Evolutionary conservation across 306 rosid genomes (phyloP), one percentile per base, ranked within the genome.

Genomic region (Vicia faba): DNA sequence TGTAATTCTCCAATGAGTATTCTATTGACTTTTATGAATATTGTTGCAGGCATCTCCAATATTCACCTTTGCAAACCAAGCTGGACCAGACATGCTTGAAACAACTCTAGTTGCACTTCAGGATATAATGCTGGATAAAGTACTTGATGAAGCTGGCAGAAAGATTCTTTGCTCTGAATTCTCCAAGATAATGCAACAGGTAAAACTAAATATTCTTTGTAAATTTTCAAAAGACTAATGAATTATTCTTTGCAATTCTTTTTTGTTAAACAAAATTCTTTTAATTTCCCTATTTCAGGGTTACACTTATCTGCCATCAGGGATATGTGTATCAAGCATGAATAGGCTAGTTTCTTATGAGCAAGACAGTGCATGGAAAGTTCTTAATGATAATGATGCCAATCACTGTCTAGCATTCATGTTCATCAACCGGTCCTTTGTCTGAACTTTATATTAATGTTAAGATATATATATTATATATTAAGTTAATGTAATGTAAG

Each of bases 121-220:
- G 81, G 99, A 93, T 60, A 90, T 93, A 58, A 82, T 86, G 89
- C 97, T 93, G 0, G 99, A 93, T 80, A 93, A 86, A 86, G 89
- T 93, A 70, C 90, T 93, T 3, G 96, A 90, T 28, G 99, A 93
- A 18, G 80, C 87, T 33, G 96, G 97, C 51, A 80, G 97, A 68
- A 93, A 88, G 83, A 61, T 82, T 64, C 97, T 93, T 44, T 93
- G 95, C 78, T 82, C 96, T 0, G 99, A 93, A 66, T 93, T 93
- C 73, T 74, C 99, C 83, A 93, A 93, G 83, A 90, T 93, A 74
- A 90, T 86, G 99, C 95, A 83, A 46, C 99, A 93, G 97, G 99
- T 93, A 57, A n/a, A n/a, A n/a, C n/a, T n/a, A n/a, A n/a, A n/a
- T n/a, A n/a, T n/a, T n/a, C n/a, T 25, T 25, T 33, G 38, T 8